Conservation (phyloP, 257 asterid genomes). For the Fraxinus pennsylvanica region DNA sequence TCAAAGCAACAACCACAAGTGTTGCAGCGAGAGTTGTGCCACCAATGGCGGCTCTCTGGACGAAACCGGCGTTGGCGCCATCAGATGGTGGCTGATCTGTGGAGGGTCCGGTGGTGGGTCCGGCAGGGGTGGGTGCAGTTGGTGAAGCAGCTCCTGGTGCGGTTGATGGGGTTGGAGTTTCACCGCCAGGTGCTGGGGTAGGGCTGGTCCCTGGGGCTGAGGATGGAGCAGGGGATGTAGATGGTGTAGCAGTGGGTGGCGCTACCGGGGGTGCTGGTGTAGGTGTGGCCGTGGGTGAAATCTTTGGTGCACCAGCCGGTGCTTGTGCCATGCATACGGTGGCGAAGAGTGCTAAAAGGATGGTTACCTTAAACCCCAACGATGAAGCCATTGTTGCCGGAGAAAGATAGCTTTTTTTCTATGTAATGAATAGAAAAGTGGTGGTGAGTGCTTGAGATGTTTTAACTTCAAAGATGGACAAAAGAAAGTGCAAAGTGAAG, state of each 20-base stretch:
- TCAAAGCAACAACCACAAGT: constrained; percentile 58
- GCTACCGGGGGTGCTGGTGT: constrained; percentile 36
- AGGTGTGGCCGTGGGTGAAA: constrained; percentile 60
- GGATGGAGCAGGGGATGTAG: neutral
- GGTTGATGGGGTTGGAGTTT: constrained; percentile 33
- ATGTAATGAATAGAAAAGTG: neutral
- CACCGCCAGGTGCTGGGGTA: constrained; percentile 18
- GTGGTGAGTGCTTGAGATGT: constrained; percentile 4
- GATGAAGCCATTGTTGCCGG: constrained; percentile 37
- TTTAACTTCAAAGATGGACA: constrained; percentile 11
- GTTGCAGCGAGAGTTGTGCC: constrained; percentile 60
- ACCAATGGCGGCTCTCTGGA: constrained; percentile 52
- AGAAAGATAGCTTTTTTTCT: neutral
- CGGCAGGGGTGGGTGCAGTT: constrained; percentile 23
- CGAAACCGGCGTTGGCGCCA: constrained; percentile 37
- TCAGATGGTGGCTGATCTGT: constrained; percentile 40
- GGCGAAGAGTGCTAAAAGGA: constrained; percentile 53
- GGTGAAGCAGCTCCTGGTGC: constrained; percentile 34
- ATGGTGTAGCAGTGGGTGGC: constrained; percentile 34
- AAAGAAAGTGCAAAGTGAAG: constrained; percentile 23
- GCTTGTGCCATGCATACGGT: constrained; percentile 66
- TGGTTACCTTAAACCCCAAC: constrained; percentile 35
- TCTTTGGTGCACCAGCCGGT: constrained; percentile 55
- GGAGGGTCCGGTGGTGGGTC: constrained; percentile 37
- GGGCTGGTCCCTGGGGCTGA: constrained; percentile 25